Conservation (phyloP, 371 early-diverging fungal genomes). For the Nematocida major region DNA sequence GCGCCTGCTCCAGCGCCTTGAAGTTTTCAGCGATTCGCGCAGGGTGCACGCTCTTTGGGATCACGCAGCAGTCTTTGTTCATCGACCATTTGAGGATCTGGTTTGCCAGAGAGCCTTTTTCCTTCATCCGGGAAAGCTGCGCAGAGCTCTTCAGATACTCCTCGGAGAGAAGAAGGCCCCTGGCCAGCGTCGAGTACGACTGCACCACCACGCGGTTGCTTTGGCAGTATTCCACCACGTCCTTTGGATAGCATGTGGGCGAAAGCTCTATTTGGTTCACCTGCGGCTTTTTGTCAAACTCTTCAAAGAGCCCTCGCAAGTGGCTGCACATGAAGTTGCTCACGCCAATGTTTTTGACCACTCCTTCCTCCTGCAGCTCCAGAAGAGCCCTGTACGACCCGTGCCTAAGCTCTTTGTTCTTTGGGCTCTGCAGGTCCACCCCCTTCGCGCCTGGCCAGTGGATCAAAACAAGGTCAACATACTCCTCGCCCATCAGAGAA, state of each 20-base stretch:
- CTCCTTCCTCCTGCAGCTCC: conserved; percentile 44
- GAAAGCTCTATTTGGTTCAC: conserved; percentile 79
- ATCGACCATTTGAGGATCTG: conserved; percentile 71
- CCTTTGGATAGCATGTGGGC: conserved; percentile 72
- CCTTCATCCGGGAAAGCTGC: conserved; percentile 40
- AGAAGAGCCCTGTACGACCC: conserved; percentile 30
- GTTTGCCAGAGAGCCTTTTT: conserved; percentile 68
- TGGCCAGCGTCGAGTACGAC: conserved; percentile 78
- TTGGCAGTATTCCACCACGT: conserved; percentile 69
- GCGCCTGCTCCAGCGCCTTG: conserved; percentile 32
- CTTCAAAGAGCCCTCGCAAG: conserved; percentile 67
- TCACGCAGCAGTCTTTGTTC: conserved; percentile 64
- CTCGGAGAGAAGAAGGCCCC: conserved; percentile 66
- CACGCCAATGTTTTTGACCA: conserved; percentile 70
- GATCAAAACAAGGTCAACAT: conserved; percentile 79
- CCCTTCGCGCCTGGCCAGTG: conserved; percentile 68
- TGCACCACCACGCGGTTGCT: conserved; percentile 69
- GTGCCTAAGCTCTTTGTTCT: conserved; percentile 44
- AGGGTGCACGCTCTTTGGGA: conserved; percentile 55
- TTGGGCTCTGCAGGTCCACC: conserved; percentile 28
- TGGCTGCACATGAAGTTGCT: conserved; percentile 71
- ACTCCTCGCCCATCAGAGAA: conserved; percentile 70
- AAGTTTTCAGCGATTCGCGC: conserved; percentile 55
- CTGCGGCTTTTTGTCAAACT: conserved; percentile 71
- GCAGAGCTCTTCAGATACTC: conserved; percentile 32